These are phyloP conservation scores for Candida golubevii DNA, from an alignment of 805 yeast genomes.

Conservation along the genomic window DNA sequence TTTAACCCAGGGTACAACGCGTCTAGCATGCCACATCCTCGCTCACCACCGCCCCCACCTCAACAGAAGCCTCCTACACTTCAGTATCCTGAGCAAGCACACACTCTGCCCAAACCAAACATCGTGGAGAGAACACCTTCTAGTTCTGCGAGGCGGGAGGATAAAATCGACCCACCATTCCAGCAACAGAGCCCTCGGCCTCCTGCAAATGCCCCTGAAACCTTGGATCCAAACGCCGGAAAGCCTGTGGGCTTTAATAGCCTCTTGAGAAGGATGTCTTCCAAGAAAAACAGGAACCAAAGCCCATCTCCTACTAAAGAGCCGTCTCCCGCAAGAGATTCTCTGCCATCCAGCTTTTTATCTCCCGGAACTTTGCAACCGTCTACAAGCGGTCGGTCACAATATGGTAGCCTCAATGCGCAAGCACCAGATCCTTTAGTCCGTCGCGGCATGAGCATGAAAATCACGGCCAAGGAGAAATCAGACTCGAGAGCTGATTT, in stretches of 20 bases:
- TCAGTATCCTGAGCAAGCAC: constrained; percentile 37
- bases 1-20: background rate
- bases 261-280: constrained; percentile 33
- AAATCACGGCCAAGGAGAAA: constrained; percentile 55
- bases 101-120: constrained; percentile 25
- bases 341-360: background rate
- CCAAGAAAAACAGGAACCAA: constrained; percentile 24
- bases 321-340: constrained; percentile 2
- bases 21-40: constrained; percentile 1
- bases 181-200: constrained; percentile 26
- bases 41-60: constrained; percentile 9
- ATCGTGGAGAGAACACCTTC: constrained; percentile 13
- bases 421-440: constrained; percentile 36
- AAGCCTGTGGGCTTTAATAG: constrained; percentile 30
- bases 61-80: constrained; percentile 7
- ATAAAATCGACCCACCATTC: constrained; percentile 14
- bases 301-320: constrained; percentile 14
- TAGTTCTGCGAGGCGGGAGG: constrained; percentile 11
- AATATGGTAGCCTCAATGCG: background rate
- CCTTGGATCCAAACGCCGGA: constrained; percentile 32
- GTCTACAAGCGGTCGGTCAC: constrained; percentile 8
- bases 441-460: constrained; percentile 60
- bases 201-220: constrained; percentile 19
- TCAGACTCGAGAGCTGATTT: constrained; percentile 16
- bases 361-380: constrained; percentile 1